These are phyloP conservation scores for Bimuria novae-zelandiae DNA, from an alignment of 2,329 filamentous ascomycete genomes.

Conservation along the genomic window DNA sequence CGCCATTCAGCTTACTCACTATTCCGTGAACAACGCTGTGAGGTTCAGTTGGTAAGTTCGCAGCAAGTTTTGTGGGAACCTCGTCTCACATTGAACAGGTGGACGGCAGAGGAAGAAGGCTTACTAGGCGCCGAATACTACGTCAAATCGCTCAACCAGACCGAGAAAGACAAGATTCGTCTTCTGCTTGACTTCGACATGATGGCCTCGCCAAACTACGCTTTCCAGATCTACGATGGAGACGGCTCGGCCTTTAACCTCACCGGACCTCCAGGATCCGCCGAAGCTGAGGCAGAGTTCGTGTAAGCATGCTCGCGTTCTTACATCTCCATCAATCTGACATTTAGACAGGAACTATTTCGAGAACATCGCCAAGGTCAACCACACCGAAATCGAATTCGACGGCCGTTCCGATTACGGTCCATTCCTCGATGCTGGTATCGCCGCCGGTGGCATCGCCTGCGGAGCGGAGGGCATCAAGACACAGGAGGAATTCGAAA, in stretches of 20 bases:
- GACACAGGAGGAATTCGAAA: conserved; percentile 65
- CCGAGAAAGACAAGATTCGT: conserved; percentile 62
- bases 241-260: conserved; percentile 60
- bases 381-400: conserved; percentile 70
- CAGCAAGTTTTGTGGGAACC: not conserved
- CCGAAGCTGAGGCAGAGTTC: conserved; percentile 68
- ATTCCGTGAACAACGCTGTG: conserved; percentile 69
- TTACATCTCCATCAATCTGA: not conserved
- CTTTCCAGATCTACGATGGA: conserved; percentile 61
- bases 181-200: conserved; percentile 76
- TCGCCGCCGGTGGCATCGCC: conserved; percentile 75
- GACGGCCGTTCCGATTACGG: conserved; percentile 82
- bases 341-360: conserved; percentile 31
- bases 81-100: conserved; percentile 33
- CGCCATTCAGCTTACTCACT: conserved; percentile 67
- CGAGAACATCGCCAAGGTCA: conserved; percentile 30
- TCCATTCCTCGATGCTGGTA: conserved; percentile 73
- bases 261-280: conserved; percentile 65
- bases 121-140: conserved; percentile 65
- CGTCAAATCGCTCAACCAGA: conserved; percentile 53
- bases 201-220: conserved; percentile 68
- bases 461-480: conserved; percentile 79
- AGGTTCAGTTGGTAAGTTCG: conserved; percentile 62
- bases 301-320: not conserved
- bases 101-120: conserved; percentile 67